Base-by-base conservation (phyloP, 805 yeast genomes). In the Hanseniaspora meyeri region DNA sequence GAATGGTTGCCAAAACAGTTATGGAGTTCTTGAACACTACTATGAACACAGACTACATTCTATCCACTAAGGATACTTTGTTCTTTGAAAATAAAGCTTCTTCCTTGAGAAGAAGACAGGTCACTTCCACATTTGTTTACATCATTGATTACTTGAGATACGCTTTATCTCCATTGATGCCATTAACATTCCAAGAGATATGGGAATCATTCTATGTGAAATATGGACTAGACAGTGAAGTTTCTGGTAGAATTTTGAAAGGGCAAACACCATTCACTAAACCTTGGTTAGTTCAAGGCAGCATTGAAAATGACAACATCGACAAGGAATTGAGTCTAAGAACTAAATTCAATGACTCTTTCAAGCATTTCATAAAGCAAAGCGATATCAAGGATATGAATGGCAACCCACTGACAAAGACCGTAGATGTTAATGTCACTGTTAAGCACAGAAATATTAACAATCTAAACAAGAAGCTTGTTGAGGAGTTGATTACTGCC, bases 11-110 rank as follows among this genome's bases (percentile, higher is more conserved):
- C 32, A 83, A 83, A 58, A 77, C 77, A 6, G 63, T 89, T 11
- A 83, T 84, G 61, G 77, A 78, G 57, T 89, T 87, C 64, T 76
- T 89, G 74, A 87, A 84, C 64, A 76, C 79, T 24, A 82, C 81
- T 20, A 74, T 90, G 57, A 88, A 96, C 20, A 80, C 97, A 0
- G 72, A 83, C 34, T 93, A 91, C 68, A 89, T 93, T 68, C 95
- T 88, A 64, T 76, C 87, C 32, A 79, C 85, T 42, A 93, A 93
- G 64, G 97, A 93, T 64, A 73, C 85, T 50, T 73, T 93, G 17
- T 93, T 93, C 66, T 85, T 95, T 0, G 93, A 86, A 59, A 60
- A 67, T 0, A 51, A 62, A 0, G 20, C 19, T 14, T 31, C n/a
- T 1, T 50, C 58, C 4, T 45, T 65, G 1, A 66, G 65, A 43